Conservation (phyloP, 345 rosid genomes). For the Jatropha curcas region DNA sequence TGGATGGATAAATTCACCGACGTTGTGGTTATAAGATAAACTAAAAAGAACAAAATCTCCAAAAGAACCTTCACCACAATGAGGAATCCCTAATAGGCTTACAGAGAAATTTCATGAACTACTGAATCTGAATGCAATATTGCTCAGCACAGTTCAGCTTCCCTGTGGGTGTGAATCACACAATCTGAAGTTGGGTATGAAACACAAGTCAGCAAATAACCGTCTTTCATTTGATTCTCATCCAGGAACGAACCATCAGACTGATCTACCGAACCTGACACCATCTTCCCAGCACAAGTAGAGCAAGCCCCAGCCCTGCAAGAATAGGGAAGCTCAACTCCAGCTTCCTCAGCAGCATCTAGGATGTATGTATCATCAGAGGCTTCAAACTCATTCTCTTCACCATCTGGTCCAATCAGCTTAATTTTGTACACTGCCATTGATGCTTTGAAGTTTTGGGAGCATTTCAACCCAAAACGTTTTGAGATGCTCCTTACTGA, state of each 20-base stretch:
- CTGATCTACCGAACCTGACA: slow-evolving; percentile 66
- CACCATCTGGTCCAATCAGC: slow-evolving; percentile 68
- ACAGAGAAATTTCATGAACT: neutral
- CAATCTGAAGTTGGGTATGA: slow-evolving; percentile 73
- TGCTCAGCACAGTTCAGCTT: slow-evolving; percentile 51
- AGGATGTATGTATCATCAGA: slow-evolving; percentile 61
- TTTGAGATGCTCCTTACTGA: slow-evolving; percentile 50
- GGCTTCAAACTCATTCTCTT: slow-evolving; percentile 62
- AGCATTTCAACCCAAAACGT: slow-evolving; percentile 61
- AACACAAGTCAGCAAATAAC: slow-evolving; percentile 73
- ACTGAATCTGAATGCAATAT: neutral
- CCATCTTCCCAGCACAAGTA: slow-evolving; percentile 73
- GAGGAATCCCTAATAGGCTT: neutral
- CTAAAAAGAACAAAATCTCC: neutral
- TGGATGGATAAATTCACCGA: neutral
- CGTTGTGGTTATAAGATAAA: neutral
- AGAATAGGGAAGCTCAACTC: slow-evolving; percentile 79
- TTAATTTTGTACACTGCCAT: slow-evolving; percentile 76
- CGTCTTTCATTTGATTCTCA: slow-evolving; percentile 49
- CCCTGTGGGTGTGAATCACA: slow-evolving; percentile 86
- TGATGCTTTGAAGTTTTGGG: slow-evolving; percentile 39
- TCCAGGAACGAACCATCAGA: slow-evolving; percentile 87
- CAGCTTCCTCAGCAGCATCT: slow-evolving; percentile 79
- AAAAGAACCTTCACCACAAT: neutral
- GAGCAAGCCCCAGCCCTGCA: slow-evolving; percentile 96